Percentiles rank a stretch among this genome's conserved stretches.
Evolutionary conservation across 1,139 yeast genomes (phyloP).

Genomic region (Wickerhamomyces sp.): DNA sequence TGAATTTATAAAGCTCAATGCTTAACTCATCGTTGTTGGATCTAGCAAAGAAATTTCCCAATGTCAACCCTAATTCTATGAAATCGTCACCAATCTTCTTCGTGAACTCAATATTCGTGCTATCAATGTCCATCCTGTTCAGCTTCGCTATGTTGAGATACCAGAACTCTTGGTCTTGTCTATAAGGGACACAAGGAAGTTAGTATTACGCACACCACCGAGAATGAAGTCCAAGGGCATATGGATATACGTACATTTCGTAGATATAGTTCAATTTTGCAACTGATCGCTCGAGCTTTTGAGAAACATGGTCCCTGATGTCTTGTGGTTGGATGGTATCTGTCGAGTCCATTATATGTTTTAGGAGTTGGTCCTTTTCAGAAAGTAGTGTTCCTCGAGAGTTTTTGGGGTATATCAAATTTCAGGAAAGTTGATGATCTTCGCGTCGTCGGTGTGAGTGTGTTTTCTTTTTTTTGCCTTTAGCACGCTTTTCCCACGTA

Average conservation of each 20-base stretch:
- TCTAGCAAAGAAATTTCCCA: conserved; percentile 12
- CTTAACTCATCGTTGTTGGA: conserved; percentile 10
- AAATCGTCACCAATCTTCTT: conserved; percentile 11
- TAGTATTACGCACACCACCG: too few species aligned
- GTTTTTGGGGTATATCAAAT: too few species aligned
- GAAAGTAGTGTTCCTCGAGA: too few species aligned
- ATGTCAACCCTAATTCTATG: conserved; percentile 12
- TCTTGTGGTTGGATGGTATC: neutral
- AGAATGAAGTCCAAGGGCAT: too few species aligned
- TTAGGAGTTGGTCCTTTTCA: too few species aligned
- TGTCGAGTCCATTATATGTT: too few species aligned
- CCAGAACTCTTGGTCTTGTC: conserved; percentile 18
- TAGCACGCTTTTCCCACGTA: too few species aligned
- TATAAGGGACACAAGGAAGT: too few species aligned
- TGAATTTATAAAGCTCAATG: conserved; percentile 19
- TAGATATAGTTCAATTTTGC: conserved; percentile 15
- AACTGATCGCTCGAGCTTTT: neutral
- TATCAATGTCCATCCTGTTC: conserved; percentile 9
- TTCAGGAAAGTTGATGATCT: too few species aligned
- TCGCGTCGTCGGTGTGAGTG: too few species aligned
- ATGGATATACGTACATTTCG: conserved; percentile 15
- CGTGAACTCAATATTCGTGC: conserved; percentile 11
- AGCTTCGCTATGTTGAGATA: conserved; percentile 15
- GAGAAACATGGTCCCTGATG: neutral
- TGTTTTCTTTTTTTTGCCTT: too few species aligned